Conservation (phyloP, 495 filamentous ascomycete genomes). For the Evernia prunastri region DNA sequence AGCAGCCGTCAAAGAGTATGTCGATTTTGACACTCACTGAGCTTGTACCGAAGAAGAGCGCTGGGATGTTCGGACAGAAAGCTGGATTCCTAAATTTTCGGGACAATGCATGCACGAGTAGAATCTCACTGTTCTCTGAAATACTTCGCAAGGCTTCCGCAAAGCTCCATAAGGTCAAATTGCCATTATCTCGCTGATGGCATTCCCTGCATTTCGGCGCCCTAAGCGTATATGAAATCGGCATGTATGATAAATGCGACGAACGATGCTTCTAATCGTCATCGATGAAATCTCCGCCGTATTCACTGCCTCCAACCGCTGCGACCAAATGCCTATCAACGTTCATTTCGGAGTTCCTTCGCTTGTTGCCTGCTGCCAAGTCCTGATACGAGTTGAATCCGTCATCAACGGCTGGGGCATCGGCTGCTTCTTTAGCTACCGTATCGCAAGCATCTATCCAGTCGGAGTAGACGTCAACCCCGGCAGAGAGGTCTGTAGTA, state of each 20-base stretch:
- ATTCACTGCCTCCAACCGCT: constrained; percentile 28
- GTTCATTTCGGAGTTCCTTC: constrained; percentile 27
- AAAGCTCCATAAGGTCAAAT: neutral
- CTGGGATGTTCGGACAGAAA: neutral
- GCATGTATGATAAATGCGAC: neutral
- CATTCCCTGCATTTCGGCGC: neutral
- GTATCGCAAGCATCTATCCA: constrained; percentile 97
- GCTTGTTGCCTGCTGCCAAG: constrained; percentile 25
- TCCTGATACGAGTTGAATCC: constrained; percentile 30
- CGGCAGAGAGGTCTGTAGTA: constrained; percentile 67
- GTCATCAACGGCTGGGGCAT: constrained; percentile 38
- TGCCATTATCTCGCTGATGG: neutral
- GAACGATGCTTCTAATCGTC: constrained; percentile 28
- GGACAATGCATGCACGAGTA: neutral
- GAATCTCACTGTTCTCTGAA: neutral
- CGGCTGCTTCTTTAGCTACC: constrained; percentile 56
- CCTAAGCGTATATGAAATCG: neutral
- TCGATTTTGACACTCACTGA: neutral
- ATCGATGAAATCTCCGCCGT: constrained; percentile 24
- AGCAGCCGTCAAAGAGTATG: neutral
- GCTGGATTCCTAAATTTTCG: neutral
- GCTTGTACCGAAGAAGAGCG: neutral
- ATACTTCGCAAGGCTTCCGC: neutral
- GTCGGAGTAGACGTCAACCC: constrained; percentile 93
- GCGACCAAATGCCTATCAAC: constrained; percentile 24